phyloP scores from a whole-genome alignment of 306 rosid species.

The Mucuna pruriens region DNA sequence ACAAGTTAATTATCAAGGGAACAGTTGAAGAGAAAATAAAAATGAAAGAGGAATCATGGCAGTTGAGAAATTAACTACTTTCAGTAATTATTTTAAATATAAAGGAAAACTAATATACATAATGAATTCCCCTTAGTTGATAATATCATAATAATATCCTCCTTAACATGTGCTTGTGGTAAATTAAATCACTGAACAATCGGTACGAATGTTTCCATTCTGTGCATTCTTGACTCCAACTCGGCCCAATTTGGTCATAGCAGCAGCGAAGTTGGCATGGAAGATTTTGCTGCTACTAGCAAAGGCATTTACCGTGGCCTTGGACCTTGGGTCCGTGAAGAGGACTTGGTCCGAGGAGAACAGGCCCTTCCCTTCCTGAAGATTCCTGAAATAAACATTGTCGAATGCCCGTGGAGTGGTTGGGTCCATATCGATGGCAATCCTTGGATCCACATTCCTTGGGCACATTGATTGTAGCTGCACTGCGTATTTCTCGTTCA shows the following conservation, averaged over 20 bases:
- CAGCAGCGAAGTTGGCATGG: conserved; percentile 54
- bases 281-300: conserved; percentile 51
- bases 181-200: conserved; percentile 60
- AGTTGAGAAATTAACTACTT: background rate
- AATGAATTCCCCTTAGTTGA: background rate
- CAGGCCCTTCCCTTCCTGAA: conserved; percentile 61
- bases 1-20: background rate
- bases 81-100: conserved; percentile 5
- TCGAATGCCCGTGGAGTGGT: conserved; percentile 64
- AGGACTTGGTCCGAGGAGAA: conserved; percentile 77
- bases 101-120: conserved; percentile 37
- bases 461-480: conserved; percentile 65
- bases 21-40: background rate
- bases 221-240: conserved; percentile 65
- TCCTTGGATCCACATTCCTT: conserved; percentile 58
- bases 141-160: background rate
- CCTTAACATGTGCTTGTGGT: background rate
- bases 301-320: conserved; percentile 55
- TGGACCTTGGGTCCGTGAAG: conserved; percentile 60
- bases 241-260: conserved; percentile 79
- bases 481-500: conserved; percentile 46
- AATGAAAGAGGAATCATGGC: background rate
- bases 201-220: conserved; percentile 69
- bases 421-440: conserved; percentile 89
- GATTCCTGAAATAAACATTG: conserved; percentile 66